Evolutionary conservation across 2,329 filamentous ascomycete genomes (phyloP).

Genomic region (Aureobasidium sp.): DNA sequence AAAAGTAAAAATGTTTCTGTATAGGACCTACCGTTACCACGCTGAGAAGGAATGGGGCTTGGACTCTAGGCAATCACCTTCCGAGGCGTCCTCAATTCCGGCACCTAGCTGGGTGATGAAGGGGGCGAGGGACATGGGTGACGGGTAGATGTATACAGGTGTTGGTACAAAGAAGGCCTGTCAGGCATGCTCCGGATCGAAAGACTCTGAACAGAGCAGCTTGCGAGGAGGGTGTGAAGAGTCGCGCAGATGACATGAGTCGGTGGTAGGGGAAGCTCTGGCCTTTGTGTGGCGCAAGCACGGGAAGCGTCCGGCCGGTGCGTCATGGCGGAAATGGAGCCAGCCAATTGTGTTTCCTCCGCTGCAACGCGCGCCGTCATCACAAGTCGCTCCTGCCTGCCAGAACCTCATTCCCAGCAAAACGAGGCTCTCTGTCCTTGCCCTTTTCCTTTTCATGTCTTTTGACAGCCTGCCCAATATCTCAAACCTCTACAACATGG

Average conservation of each 20-base stretch:
- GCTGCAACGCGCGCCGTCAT: slow-evolving; percentile 1
- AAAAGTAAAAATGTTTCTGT: slow-evolving; percentile 85
- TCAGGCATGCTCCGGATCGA: not conserved
- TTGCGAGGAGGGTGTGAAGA: slow-evolving; percentile 6
- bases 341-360: not conserved
- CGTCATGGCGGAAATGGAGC: slow-evolving; percentile 1
- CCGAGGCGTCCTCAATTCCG: slow-evolving; percentile 28
- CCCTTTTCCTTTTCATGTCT: slow-evolving; percentile 12
- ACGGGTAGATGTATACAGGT: not conserved
- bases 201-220: not conserved
- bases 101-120: slow-evolving; percentile 33
- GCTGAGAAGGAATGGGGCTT: slow-evolving; percentile 1
- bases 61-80: slow-evolving; percentile 16
- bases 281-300: slow-evolving; percentile 2
- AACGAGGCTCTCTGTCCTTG: not conserved
- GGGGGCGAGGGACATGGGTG: not conserved
- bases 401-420: not conserved
- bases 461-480: slow-evolving; percentile 16
- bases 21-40: slow-evolving; percentile 18
- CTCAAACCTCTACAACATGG: slow-evolving; percentile 21
- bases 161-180: no score
- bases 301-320: not conserved
- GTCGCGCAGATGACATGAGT: not conserved
- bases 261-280: not conserved
- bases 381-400: slow-evolving; percentile 9